Base-by-base conservation (phyloP, 208 protist species). In the Leptomonas pyrrhocoris region DNA sequence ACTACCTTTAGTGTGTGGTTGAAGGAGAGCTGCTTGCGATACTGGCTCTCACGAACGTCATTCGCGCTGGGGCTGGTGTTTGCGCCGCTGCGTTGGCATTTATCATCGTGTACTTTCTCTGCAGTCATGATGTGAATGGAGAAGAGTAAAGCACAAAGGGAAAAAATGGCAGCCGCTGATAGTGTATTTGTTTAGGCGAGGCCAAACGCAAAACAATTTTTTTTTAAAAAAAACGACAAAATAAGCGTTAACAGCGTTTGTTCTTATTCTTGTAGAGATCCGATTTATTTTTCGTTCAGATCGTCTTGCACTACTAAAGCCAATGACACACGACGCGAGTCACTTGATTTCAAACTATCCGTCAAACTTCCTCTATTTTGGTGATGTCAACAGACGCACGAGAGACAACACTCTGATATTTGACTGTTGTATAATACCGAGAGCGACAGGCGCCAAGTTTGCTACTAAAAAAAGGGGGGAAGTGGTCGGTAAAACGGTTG, bases 1-100 rank as follows among this genome's bases (percentile, higher is more conserved):
- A 85, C 70, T 65, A 87, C 76, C 25, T 80, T 81, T 23, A 86
- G 48, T 1, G 81, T 86, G 71, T 86, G 85, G 1, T 65, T 59
- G 4, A 71, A 57, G 13, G 81, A 80, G 19, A 85, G 73, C 15
- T 65, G 58, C 57, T 77, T 80, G 15, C 76, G 78, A 55, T 83
- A 80, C 45, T 71, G 57, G 18, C 28, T 50, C 21, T 77, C 72
- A n/a, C 43, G 72, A 21, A 19, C 25, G 21, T 71, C 72, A 30
- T 63, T 53, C 49, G 59, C 40, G 40, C 45, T 60, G 61, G 46
- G 57, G 28, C 23, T 38, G n/a, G 31, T 23, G 31, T 19, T 70
- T n/a, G 58, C 30, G 1, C 11, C 25, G n/a, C 28, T 36, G 31
- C 58, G 50, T 4, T 21, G 64, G 18, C 49, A 46, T n/a, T 30